Base-by-base conservation (phyloP, 2,329 filamentous ascomycete genomes). In the Fusarium oligoseptatum region DNA sequence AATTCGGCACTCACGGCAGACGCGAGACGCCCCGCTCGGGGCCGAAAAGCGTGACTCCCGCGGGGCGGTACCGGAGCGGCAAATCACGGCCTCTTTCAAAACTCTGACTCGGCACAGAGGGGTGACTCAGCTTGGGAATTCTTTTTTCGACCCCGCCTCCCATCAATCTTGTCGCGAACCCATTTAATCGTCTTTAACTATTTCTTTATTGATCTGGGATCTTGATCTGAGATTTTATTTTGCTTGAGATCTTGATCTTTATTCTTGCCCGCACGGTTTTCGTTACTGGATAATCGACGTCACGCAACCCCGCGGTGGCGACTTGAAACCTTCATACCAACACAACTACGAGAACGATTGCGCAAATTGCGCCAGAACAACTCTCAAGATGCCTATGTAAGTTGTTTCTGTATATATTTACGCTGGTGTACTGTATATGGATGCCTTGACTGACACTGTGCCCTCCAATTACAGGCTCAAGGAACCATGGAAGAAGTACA, bases 401-500 rank as follows among this genome's bases (percentile, higher is more conserved):
- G 22, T 27, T 3, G 6, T 20, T 52, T 2, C n/a, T 17, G 24
- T 6, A 2, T 32, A 9, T n/a, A 4, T 32, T 14, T 12, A 14
- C 48, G 4, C 17, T 32, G 17, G 2, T 20, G 5, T 14, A 17
- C 27, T 29, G 48, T 32, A 5, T 52, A 8, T 32, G 24, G 3
- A 52, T 3, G 17, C 2, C 3, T 20, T 4, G 2, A 52, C 48
- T 52, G 17, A 52, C 48, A 20, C 45, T 52, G 27, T 20, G 24
- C 3, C 2, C 3, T 10, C 2, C 6, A 27, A 32, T 5, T n/a
- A 4, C 10, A 52, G 48, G 48, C 48, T 52, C 27, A 29, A 52
- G 48, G 48, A 52, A 52, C 48, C 48, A 52, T 52, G 48, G 48
- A 52, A 52, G 48, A 52, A 52, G 6, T 52, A 52, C 17, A 52